Conservation (phyloP, 2,329 filamentous ascomycete species). For the Monilinia fructigena region DNA sequence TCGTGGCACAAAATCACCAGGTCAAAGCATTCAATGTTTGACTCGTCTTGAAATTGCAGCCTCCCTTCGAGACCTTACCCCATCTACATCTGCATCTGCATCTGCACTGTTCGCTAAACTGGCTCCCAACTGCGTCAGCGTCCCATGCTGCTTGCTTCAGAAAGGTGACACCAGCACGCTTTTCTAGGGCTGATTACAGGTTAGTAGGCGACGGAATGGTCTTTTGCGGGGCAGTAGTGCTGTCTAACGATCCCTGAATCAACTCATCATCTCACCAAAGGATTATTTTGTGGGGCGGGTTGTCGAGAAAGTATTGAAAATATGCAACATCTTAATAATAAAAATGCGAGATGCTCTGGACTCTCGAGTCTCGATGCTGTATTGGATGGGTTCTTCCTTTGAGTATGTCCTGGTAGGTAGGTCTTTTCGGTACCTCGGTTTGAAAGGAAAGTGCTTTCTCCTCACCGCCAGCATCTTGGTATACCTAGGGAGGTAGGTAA, state of each 20-base stretch:
- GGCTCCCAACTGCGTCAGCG: slow-evolving; percentile 15
- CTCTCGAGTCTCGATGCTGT: not conserved
- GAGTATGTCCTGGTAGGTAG: no score
- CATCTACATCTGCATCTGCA: slow-evolving; percentile 7
- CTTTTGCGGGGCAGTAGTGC: slow-evolving; percentile 18
- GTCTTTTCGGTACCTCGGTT: not conserved
- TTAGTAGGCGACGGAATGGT: slow-evolving; percentile 3
- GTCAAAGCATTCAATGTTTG: slow-evolving; percentile 3
- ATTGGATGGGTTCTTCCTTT: not conserved
- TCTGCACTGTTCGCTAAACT: slow-evolving; percentile 19
- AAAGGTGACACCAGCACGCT: slow-evolving; percentile 8
- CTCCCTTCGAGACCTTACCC: not conserved
- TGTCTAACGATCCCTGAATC: slow-evolving; percentile 6
- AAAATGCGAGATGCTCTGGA: slow-evolving; percentile 2
- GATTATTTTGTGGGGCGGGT: not conserved
- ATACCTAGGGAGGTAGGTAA: not conserved
- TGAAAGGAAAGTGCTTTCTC: not conserved
- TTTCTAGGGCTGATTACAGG: slow-evolving; percentile 7
- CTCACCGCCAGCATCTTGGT: not conserved
- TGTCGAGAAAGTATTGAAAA: not conserved
- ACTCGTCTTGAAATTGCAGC: not conserved
- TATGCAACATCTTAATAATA: slow-evolving; percentile 2
- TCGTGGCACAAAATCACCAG: slow-evolving; percentile 3
- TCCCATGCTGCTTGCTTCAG: slow-evolving; percentile 11
- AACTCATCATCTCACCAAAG: slow-evolving; percentile 16